Evolutionary conservation across 2,329 filamentous ascomycete genomes (phyloP), one percentile per base, ranked within the genome.

Genomic region (Fusarium sp.): DNA sequence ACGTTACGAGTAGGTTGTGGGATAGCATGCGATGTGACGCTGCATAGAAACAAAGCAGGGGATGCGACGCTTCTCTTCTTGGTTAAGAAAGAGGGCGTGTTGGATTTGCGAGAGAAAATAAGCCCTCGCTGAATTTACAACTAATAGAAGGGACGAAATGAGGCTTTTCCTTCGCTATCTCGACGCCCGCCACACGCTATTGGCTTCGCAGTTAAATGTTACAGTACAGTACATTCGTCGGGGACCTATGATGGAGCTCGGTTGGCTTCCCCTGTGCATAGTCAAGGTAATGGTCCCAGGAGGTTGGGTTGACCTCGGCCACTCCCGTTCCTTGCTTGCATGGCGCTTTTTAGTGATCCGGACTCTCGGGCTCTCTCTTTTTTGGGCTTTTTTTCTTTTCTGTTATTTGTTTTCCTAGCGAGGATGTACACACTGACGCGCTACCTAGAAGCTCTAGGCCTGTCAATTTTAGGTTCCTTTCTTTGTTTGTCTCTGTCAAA

Each of bases 301-400:
- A 36, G n/a, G 18, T 55, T 45, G 52, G 57, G 30, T 28, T 50
- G 46, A 20, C 11, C 46, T 38, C 64, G 53, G 67, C 55, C 62
- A 47, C 57, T 70, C 67, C 67, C 67, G 67, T 69, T 70, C 57
- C 62, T 69, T 70, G 53, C 62, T 69, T 63, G 57, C 62, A 56
- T 60, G n/a, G 50, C 42, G 33, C 26, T 34, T 44, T 37, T 59
- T 65, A 65, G 54, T 37, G 42, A 52, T 44, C 62, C 63, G 15
- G 20, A 15, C 28, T 44, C 30, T 33, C 42, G 67, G 67, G 46
- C 38, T 28, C n/a, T 51, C 13, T 11, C 18, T 50, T 18, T 12
- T 18, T 33, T 13, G 16, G 23, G 40, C 23, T 28, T n/a, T 23
- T 26, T 4, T 13, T 18, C 28, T 13, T 28, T 15, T 18, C 15